Evolutionary conservation across 805 yeast species (phyloP).

Genomic region (Debaryomyces hansenii): DNA sequence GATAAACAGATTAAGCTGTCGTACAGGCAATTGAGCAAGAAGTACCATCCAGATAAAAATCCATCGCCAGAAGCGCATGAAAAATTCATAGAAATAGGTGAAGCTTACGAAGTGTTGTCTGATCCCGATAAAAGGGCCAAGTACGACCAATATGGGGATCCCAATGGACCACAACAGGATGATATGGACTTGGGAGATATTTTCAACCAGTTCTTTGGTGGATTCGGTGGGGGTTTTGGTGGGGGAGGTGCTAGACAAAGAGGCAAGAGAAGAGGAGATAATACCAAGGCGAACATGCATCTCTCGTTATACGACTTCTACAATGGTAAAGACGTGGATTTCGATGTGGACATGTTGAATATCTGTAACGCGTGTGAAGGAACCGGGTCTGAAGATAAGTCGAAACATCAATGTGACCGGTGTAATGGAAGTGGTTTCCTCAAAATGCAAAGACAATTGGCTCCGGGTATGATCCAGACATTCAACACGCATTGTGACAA

Average conservation of each 20-base stretch:
- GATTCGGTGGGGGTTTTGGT: slow-evolving; percentile 30
- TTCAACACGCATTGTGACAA: slow-evolving; percentile 75
- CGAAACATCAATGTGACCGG: slow-evolving; percentile 57
- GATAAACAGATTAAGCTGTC: slow-evolving; percentile 86
- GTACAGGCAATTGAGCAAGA: slow-evolving; percentile 75
- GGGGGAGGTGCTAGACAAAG: slow-evolving; percentile 23
- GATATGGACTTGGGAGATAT: slow-evolving; percentile 52
- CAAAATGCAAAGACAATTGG: slow-evolving; percentile 69
- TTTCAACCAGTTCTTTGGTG: slow-evolving; percentile 47
- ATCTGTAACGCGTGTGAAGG: slow-evolving; percentile 80
- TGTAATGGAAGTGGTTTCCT: slow-evolving; percentile 80
- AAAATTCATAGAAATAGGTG: slow-evolving; percentile 86
- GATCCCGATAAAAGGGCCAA: slow-evolving; percentile 66
- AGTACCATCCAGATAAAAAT: slow-evolving; percentile 94
- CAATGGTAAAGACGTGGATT: slow-evolving; percentile 62
- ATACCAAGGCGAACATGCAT: slow-evolving; percentile 55
- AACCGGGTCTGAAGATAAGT: slow-evolving; percentile 80
- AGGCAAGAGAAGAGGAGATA: slow-evolving; percentile 59
- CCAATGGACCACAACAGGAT: slow-evolving; percentile 43
- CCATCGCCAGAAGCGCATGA: slow-evolving; percentile 80
- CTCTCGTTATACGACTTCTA: slow-evolving; percentile 67
- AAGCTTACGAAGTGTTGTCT: slow-evolving; percentile 84
- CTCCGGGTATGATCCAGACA: slow-evolving; percentile 88
- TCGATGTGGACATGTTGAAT: slow-evolving; percentile 67
- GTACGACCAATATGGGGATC: slow-evolving; percentile 79